Evolutionary conservation across 805 yeast species (phyloP), one percentile per base, ranked within the genome.

Genomic region (Ogataea ramenticola): DNA sequence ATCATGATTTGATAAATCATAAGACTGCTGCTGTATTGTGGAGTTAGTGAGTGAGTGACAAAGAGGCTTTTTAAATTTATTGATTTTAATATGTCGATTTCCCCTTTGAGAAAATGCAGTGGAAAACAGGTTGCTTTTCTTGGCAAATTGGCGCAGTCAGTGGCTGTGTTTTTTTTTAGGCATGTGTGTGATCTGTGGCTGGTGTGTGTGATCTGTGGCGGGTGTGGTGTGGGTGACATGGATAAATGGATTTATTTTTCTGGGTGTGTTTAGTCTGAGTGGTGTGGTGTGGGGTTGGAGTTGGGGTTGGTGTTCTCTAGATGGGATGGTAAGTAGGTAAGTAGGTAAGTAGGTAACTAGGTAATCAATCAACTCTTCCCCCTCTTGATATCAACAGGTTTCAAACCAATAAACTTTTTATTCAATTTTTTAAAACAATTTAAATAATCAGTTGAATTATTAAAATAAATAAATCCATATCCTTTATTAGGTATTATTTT

Each of bases 371-470:
- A 24, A 24, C 24, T 34, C 3, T 6, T 19, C 2, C 22, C 8
- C 26, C 24, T 37, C 57, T 81, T 80, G 57, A 85, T 62, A 45
- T 74, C 80, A 24, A 85, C 78, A 0, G 93, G 93, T 53, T 81
- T 81, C 52, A 71, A 75, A 1, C 93, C 95, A 40, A 86, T 72
- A 51, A 81, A 83, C 55, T 82, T 82, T 22, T 87, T 86, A 56
- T 85, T 81, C 80, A 83, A 74, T 53, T 81, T 86, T 56, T 78
- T 80, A 61, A 81, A 85, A 3, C 90, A 88, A 42, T 67, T 63
- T 43, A 85, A 66, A 52, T 82, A 85, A 55, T 85, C 91, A 19
- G 79, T 77, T 0, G 90, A 62, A 47, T 72, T 72, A 3, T 64
- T 66, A 58, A 86, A 85, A 6, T 86, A 78, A 14, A 85, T 82